phyloP scores from a whole-genome alignment of 1,139 yeast genomes.

The Yamadazyma atmosphaerica region DNA sequence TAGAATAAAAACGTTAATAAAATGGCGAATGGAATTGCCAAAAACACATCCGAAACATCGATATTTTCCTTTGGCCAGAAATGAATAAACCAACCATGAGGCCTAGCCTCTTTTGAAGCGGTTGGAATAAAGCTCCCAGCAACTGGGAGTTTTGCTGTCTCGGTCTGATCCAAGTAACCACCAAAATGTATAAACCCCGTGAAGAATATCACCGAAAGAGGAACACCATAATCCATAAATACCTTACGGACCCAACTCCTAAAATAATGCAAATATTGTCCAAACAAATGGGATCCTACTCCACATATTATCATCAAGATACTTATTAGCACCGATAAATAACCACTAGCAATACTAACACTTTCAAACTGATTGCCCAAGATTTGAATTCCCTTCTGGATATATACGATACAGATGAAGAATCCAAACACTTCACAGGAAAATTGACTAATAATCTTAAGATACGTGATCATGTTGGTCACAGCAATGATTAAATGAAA shows the following conservation, averaged over 20 bases:
- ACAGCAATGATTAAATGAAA: constrained; percentile 75
- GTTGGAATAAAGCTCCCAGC: constrained; percentile 80
- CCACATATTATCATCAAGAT: constrained; percentile 77
- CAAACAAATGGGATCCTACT: constrained; percentile 59
- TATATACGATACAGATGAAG: constrained; percentile 85
- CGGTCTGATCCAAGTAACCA: constrained; percentile 55
- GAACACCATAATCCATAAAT: constrained; percentile 84
- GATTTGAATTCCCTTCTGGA: constrained; percentile 88
- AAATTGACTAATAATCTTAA: constrained; percentile 74
- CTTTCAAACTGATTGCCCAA: constrained; percentile 65
- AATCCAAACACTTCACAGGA: constrained; percentile 95
- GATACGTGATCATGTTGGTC: constrained; percentile 64
- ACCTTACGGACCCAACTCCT: constrained; percentile 62
- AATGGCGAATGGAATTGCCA: constrained; percentile 91
- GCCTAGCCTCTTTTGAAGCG: constrained; percentile 30
- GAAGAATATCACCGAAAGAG: constrained; percentile 80
- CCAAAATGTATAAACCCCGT: constrained; percentile 92
- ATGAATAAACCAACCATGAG: constrained; percentile 72
- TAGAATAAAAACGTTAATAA: constrained; percentile 80
- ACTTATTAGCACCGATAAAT: constrained; percentile 72
- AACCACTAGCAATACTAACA: constrained; percentile 57
- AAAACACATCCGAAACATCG: constrained; percentile 69
- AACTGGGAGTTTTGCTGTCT: constrained; percentile 67
- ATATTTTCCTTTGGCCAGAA: constrained; percentile 68
- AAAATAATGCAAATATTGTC: constrained; percentile 60